A percentile compares a stretch with the other conserved stretches of the same genome.
Evolutionary conservation across 2,329 filamentous ascomycete species (phyloP).

Genomic region (Coniosporium tulheliwenetii): DNA sequence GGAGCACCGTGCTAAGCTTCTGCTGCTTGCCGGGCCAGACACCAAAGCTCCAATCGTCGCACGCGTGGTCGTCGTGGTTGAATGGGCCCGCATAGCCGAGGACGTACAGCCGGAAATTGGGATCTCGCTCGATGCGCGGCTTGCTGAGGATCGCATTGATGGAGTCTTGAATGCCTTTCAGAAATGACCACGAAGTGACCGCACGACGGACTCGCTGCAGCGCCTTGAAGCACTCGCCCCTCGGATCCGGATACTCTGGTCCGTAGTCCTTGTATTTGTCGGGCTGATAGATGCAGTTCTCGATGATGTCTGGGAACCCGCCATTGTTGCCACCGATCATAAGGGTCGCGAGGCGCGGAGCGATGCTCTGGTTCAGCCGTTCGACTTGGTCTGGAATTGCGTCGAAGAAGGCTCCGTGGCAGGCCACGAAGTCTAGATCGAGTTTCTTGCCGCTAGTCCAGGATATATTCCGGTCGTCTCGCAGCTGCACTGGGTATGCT

Average conservation of each 20-base stretch:
- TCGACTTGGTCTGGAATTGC: slow-evolving; percentile 3
- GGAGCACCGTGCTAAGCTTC: slow-evolving; percentile 1
- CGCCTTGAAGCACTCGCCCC: slow-evolving; percentile 2
- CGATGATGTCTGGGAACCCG: slow-evolving; percentile 2
- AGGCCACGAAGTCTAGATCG: slow-evolving; percentile 3
- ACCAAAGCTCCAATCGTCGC: slow-evolving; percentile 2
- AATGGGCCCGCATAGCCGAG: slow-evolving; percentile 3
- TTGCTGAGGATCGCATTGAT: slow-evolving; percentile 1
- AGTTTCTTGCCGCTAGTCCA: neutral
- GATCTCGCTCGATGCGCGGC: neutral
- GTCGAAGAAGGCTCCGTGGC: slow-evolving; percentile 3
- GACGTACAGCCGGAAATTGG: slow-evolving; percentile 1
- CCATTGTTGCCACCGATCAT: slow-evolving; percentile 4
- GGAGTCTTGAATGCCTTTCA: neutral
- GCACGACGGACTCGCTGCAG: neutral
- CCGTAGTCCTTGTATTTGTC: slow-evolving; percentile 2
- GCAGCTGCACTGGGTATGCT: too few species aligned
- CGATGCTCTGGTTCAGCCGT: neutral
- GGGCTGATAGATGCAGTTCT: slow-evolving; percentile 2
- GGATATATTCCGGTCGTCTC: too few species aligned
- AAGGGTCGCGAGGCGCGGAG: slow-evolving; percentile 1
- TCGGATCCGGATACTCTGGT: slow-evolving; percentile 4
- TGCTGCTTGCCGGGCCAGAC: slow-evolving; percentile 3
- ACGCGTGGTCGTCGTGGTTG: slow-evolving; percentile 3
- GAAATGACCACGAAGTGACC: slow-evolving; percentile 1